Evolutionary conservation across 306 rosid genomes (phyloP).

Genomic region (Ammopiptanthus mongolicus): DNA sequence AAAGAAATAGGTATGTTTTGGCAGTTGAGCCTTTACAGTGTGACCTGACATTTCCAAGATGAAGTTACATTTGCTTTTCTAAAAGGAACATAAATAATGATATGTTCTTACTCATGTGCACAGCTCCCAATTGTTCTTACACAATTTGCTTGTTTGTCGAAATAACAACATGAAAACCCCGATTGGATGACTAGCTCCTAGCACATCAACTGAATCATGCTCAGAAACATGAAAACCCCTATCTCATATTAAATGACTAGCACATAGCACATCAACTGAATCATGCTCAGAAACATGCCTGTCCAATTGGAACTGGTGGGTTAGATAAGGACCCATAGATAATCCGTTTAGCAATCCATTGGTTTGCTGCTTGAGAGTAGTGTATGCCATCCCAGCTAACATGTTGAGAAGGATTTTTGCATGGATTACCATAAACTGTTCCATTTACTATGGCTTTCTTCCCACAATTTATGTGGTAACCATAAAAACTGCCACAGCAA

Average conservation of each 20-base stretch:
- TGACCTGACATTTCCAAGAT: background rate
- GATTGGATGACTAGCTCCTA: background rate
- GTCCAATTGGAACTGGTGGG: conserved; percentile 55
- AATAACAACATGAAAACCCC: background rate
- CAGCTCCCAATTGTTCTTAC: background rate
- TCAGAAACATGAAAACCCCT: conserved; percentile 33
- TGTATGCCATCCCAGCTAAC: conserved; percentile 93
- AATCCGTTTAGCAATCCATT: conserved; percentile 47
- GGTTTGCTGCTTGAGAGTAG: conserved; percentile 75
- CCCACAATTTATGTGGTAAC: conserved; percentile 64
- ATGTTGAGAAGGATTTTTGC: conserved; percentile 62
- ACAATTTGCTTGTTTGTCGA: background rate
- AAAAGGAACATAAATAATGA: conserved; percentile 1
- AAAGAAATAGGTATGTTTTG: background rate
- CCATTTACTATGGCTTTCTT: conserved; percentile 57
- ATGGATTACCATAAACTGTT: conserved; percentile 68
- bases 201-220: background rate
- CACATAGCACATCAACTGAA: background rate
- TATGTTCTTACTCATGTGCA: background rate
- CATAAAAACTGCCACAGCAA: conserved; percentile 83
- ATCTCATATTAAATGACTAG: background rate
- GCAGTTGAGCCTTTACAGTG: background rate
- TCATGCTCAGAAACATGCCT: conserved; percentile 44
- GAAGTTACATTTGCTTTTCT: background rate
- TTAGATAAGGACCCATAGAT: conserved; percentile 57